Evolutionary conservation across 768 basidiomycete species (phyloP).

Genomic region (Tricholoma sp.): DNA sequence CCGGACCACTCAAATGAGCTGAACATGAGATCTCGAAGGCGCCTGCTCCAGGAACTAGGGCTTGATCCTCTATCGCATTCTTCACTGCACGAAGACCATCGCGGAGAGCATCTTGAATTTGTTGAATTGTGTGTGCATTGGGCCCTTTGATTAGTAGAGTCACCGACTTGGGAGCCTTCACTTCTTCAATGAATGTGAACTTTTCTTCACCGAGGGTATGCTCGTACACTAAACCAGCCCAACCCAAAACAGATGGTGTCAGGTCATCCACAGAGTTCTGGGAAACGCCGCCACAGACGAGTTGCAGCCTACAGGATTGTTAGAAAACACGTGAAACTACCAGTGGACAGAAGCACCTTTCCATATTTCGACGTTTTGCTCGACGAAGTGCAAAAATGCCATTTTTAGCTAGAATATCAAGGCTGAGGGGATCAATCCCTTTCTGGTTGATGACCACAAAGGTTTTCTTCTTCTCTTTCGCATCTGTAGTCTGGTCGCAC

Average conservation of each 20-base stretch:
- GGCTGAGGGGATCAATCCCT: slow-evolving; percentile 94
- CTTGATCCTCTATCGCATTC: slow-evolving; percentile 90
- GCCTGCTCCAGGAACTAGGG: slow-evolving; percentile 91
- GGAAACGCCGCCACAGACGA: slow-evolving; percentile 90
- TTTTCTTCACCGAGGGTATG: slow-evolving; percentile 99
- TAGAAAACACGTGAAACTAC: neutral
- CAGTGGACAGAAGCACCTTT: slow-evolving; percentile 53
- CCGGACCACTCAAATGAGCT: slow-evolving; percentile 69
- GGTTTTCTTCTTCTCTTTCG: slow-evolving; percentile 73
- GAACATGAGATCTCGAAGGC: slow-evolving; percentile 96
- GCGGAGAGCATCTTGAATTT: slow-evolving; percentile 96
- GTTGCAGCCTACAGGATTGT: slow-evolving; percentile 61
- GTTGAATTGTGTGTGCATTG: slow-evolving; percentile 91
- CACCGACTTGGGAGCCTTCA: slow-evolving; percentile 91
- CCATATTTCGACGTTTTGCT: slow-evolving; percentile 99
- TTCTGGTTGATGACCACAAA: slow-evolving; percentile 99
- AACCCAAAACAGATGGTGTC: slow-evolving; percentile 85
- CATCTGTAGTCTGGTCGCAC: slow-evolving; percentile 88
- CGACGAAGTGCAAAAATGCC: slow-evolving; percentile 92
- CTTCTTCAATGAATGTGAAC: slow-evolving; percentile 96
- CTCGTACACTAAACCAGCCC: slow-evolving; percentile 98
- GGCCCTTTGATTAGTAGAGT: slow-evolving; percentile 98
- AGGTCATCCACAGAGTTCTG: slow-evolving; percentile 99
- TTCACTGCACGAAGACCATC: slow-evolving; percentile 96
- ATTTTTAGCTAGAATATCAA: slow-evolving; percentile 95